phyloP scores from a whole-genome alignment of 2,329 filamentous ascomycete species.

The Fusarium solani-melongenae region DNA sequence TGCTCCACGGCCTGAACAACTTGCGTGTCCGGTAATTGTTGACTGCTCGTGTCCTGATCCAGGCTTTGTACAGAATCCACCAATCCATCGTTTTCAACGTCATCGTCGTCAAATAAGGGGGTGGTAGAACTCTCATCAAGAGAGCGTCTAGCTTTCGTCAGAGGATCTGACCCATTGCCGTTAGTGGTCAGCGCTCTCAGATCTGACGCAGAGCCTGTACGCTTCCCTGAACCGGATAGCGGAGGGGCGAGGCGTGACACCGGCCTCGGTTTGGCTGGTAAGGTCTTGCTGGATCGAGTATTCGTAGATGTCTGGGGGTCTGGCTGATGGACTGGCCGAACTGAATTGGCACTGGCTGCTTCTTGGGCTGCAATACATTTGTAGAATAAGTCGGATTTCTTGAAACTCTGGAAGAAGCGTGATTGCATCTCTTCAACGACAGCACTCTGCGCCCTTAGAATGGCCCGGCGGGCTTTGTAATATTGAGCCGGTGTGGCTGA shows the following conservation, averaged over 20 bases:
- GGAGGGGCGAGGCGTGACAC: constrained; percentile 56
- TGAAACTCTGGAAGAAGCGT: constrained; percentile 85
- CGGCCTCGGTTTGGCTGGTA: constrained; percentile 57
- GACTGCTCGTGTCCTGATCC: constrained; percentile 70
- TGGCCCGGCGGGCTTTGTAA: constrained; percentile 80
- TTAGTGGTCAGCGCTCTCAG: constrained; percentile 53
- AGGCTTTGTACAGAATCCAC: constrained; percentile 81
- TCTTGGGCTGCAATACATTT: constrained; percentile 95
- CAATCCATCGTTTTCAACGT: constrained; percentile 77
- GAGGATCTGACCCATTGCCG: constrained; percentile 53
- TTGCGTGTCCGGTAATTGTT: constrained; percentile 74
- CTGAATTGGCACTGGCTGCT: constrained; percentile 56
- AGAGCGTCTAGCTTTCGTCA: constrained; percentile 68
- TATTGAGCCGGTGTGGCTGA: constrained; percentile 85
- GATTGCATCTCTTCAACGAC: constrained; percentile 87
- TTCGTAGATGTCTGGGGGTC: constrained; percentile 41
- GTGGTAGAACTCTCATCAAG: constrained; percentile 69
- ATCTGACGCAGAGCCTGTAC: constrained; percentile 62
- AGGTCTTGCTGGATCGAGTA: constrained; percentile 50
- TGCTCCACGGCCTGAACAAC: constrained; percentile 94
- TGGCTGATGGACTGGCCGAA: constrained; percentile 31
- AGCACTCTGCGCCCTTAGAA: constrained; percentile 83
- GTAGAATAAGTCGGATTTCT: constrained; percentile 92
- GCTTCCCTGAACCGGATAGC: constrained; percentile 49
- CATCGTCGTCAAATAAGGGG: constrained; percentile 84